These are phyloP conservation scores for Neohortaea acidophila DNA, from an alignment of 495 filamentous ascomycete genomes.

Conservation along the genomic window DNA sequence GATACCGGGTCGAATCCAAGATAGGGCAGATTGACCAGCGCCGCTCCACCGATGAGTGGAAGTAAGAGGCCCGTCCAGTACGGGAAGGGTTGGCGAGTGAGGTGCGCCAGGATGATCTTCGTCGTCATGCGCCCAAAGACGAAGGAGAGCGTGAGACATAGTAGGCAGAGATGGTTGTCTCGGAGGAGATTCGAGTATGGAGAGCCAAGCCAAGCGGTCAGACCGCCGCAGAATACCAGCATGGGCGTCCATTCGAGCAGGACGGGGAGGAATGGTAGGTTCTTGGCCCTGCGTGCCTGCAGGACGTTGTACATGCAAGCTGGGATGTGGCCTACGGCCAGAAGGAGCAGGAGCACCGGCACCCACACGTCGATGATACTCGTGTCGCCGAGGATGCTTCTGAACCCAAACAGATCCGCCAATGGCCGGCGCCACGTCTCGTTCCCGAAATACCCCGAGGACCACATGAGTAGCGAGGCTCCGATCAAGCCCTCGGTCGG, in stretches of 20 bases:
- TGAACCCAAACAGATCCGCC: constrained; percentile 44
- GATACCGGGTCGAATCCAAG: constrained; percentile 42
- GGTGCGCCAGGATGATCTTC: constrained; percentile 94
- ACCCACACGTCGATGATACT: constrained; percentile 81
- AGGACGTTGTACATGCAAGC: constrained; percentile 65
- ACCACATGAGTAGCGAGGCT: constrained; percentile 68
- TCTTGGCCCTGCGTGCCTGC: constrained; percentile 52
- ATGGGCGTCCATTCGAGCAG: constrained; percentile 95
- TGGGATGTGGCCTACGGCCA: constrained; percentile 72
- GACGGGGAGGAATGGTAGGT: constrained; percentile 64
- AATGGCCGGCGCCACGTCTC: constrained; percentile 71
- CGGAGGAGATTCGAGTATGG: constrained; percentile 64
- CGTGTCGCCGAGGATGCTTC: constrained; percentile 44
- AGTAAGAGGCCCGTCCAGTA: constrained; percentile 86
- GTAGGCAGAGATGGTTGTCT: constrained; percentile 77
- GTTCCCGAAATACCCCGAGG: constrained; percentile 76
- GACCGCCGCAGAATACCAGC: constrained; percentile 56
- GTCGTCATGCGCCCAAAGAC: constrained; percentile 99
- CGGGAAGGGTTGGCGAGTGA: constrained; percentile 86
- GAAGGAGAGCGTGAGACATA: constrained; percentile 85
- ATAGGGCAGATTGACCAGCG: constrained; percentile 66
- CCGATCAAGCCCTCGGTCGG: constrained; percentile 87
- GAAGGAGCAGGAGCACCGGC: constrained; percentile 50
- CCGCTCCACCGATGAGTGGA: constrained; percentile 69
- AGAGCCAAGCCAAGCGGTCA: constrained; percentile 71